Conservation (phyloP, 2,329 filamentous ascomycete species). For the Talaromyces sp. region DNA sequence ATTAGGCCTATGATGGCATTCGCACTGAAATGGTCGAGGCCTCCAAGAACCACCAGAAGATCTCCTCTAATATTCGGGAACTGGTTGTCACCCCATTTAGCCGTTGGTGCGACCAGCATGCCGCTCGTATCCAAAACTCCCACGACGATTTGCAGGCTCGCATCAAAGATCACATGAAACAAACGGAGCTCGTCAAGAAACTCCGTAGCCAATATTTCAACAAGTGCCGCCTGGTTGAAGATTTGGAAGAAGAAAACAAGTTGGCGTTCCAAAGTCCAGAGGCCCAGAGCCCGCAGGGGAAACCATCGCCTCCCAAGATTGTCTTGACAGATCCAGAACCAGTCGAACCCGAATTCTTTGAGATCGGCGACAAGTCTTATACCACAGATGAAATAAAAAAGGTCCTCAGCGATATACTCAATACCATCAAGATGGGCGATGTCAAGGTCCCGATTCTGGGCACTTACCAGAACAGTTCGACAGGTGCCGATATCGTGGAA, state of each 20-base stretch:
- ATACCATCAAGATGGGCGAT: slow-evolving; percentile 80
- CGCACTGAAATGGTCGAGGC: slow-evolving; percentile 90
- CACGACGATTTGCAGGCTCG: slow-evolving; percentile 88
- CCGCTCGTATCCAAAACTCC: slow-evolving; percentile 81
- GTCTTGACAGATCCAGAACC: slow-evolving; percentile 69
- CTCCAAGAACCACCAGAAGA: slow-evolving; percentile 85
- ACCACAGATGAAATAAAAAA: slow-evolving; percentile 83
- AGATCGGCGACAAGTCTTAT: slow-evolving; percentile 88
- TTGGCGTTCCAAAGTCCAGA: slow-evolving; percentile 87
- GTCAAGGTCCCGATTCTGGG: slow-evolving; percentile 94
- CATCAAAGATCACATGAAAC: slow-evolving; percentile 89
- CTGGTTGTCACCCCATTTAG: slow-evolving; percentile 91
- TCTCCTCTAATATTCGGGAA: slow-evolving; percentile 92
- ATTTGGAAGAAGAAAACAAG: slow-evolving; percentile 97
- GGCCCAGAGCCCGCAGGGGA: slow-evolving; percentile 57
- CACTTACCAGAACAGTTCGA: slow-evolving; percentile 88
- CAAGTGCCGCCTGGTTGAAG: slow-evolving; percentile 93
- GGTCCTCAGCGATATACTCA: slow-evolving; percentile 78
- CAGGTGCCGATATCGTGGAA: slow-evolving; percentile 88
- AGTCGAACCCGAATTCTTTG: slow-evolving; percentile 74
- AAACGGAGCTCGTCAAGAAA: slow-evolving; percentile 86
- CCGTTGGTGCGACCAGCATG: slow-evolving; percentile 94
- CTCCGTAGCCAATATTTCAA: slow-evolving; percentile 96
- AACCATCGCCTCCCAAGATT: slow-evolving; percentile 61
- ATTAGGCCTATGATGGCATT: slow-evolving; percentile 86